Base-by-base conservation (phyloP, 2,329 filamentous ascomycete genomes). In the Beauveria bassiana region DNA sequence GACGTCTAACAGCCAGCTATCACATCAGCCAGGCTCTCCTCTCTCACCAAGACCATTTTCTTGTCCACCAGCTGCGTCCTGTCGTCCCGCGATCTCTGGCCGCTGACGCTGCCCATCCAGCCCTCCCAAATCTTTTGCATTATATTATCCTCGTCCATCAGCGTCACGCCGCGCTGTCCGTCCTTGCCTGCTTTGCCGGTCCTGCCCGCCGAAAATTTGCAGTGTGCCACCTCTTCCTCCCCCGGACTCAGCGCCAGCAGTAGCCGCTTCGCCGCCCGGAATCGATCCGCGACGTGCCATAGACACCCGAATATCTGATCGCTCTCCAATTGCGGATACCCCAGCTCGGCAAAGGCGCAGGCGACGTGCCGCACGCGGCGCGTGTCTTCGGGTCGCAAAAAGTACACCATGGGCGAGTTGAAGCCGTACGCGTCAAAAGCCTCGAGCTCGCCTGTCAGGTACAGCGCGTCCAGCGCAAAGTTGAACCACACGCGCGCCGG, bases 111-210 rank as follows among this genome's bases (percentile, higher is more conserved):
- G 26, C 73, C 67, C 62, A 78, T 72, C 74, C 78, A 80, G 5
- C 77, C 75, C 47, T 71, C 71, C 79, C 79, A 81, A 42, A 80
- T 75, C 70, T 76, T 78, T 68, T 80, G 77, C 66, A 81, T 72
- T 18, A 78, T 68, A 53, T 77, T 76, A 46, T 75, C 71, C 53
- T 67, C 65, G 49, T 68, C 63, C 53, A 42, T 69, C 70, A 43
- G 65, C 68, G 12, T 47, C 38, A 26, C 34, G 26, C 12, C 46
- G 28, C 46, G 20, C 20, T 49, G 5, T 47, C 31, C 42, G 7
- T 42, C 24, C 40, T 43, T 38, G 34, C 34, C 9, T 3, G 24
- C 34, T 18, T 24, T 26, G 73, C 14, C 7, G 28, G 12, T 22
- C 43, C 10, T 6, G 6, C 51, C 26, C 24, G 18, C 12, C 26